Evolutionary conservation across 176 grass and related monocot genomes (phyloP).

Genomic region (Phoenix dactylifera): DNA sequence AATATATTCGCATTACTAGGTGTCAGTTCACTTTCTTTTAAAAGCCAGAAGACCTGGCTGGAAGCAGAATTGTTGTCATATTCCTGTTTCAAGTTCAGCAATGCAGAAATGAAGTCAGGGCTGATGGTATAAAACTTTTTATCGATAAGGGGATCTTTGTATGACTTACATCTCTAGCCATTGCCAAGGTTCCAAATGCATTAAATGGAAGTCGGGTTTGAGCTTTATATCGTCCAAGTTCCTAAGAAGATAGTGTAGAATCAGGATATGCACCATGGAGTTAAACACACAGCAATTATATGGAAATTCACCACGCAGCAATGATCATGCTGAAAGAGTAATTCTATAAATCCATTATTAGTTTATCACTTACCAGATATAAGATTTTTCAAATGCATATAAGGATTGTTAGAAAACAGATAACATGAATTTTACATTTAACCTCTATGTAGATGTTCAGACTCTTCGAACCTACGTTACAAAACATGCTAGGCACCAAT

Average conservation of each 20-base stretch:
- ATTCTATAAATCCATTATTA: too few species aligned
- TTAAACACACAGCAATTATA: too few species aligned
- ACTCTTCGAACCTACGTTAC: too few species aligned
- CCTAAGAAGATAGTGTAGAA: conserved; percentile 20
- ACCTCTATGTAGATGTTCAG: too few species aligned
- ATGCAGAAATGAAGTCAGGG: background rate
- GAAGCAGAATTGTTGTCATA: conserved; percentile 95
- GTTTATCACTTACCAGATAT: too few species aligned
- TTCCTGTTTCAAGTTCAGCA: conserved; percentile 48
- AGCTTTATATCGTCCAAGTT: conserved; percentile 90
- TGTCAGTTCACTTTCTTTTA: conserved; percentile 97
- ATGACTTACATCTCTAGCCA: conserved; percentile 86
- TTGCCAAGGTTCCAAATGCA: conserved; percentile 98
- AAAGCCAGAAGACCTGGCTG: conserved; percentile 94
- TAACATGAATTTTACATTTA: too few species aligned
- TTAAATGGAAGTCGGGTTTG: conserved; percentile 97
- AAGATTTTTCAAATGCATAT: too few species aligned
- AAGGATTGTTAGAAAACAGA: too few species aligned
- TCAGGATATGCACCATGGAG: background rate
- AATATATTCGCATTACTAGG: conserved; percentile 99
- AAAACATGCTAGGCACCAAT: too few species aligned
- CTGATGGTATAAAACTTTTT: too few species aligned
- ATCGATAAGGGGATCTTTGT: background rate
- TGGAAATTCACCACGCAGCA: too few species aligned
- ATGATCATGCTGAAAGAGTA: too few species aligned